Evolutionary conservation across 768 basidiomycete species (phyloP).

Genomic region (Pleurotus tuoliensis): DNA sequence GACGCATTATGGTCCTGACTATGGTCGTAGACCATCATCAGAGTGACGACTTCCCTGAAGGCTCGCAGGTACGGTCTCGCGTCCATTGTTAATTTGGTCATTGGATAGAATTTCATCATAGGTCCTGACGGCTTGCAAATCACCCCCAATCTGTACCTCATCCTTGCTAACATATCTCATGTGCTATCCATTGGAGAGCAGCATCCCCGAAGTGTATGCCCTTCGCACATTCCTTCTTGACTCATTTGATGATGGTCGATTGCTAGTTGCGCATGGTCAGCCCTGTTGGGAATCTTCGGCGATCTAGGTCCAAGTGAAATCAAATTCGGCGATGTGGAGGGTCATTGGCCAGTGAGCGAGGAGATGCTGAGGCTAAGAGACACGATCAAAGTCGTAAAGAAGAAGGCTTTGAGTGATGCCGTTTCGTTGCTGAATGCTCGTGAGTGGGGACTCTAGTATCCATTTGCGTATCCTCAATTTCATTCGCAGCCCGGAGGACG

Average conservation of each 20-base stretch:
- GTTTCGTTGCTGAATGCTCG: conserved; percentile 1
- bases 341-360: neutral
- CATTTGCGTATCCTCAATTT: accelerated
- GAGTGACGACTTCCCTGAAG: neutral
- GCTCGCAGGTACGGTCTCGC: neutral
- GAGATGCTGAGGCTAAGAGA: neutral
- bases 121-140: neutral
- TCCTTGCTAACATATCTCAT: neutral
- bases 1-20: neutral
- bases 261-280: neutral
- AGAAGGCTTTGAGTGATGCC: neutral
- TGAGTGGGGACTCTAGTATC: neutral
- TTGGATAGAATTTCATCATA: neutral
- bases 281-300: neutral
- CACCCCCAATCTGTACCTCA: conserved; percentile 1
- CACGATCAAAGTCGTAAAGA: neutral
- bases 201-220: neutral
- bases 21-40: conserved; percentile 1
- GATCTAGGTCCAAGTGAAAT: neutral
- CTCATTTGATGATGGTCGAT: neutral
- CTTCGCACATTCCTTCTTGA: neutral
- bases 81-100: neutral
- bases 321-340: neutral
- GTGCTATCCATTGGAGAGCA: neutral
- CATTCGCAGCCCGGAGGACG: neutral